Conservation (phyloP, 306 rosid genomes). For the Casuarina glauca region DNA sequence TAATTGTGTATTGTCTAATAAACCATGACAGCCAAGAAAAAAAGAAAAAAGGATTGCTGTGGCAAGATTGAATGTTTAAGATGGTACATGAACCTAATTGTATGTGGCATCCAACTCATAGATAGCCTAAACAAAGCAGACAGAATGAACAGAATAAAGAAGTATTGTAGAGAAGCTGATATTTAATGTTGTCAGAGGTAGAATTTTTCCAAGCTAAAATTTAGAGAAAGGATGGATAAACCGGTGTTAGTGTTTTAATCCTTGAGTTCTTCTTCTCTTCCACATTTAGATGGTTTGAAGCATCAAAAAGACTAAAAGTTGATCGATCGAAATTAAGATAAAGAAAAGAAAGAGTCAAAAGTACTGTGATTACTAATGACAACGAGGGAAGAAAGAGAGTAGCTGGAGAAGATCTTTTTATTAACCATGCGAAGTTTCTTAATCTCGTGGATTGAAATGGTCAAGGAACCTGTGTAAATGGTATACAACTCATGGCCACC, state of each 20-base stretch:
- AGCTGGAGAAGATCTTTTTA: no score
- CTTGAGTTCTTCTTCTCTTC: no score
- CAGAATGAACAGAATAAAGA: conserved; percentile 13
- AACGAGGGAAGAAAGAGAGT: not conserved
- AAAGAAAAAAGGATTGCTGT: not conserved
- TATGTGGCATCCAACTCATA: conserved; percentile 41
- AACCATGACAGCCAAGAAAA: not conserved
- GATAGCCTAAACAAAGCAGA: conserved; percentile 27
- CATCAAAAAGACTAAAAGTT: not conserved
- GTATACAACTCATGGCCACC: conserved; percentile 28
- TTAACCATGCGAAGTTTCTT: not conserved
- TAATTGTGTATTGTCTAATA: not conserved
- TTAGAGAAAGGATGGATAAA: no score
- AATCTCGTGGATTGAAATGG: conserved; percentile 4
- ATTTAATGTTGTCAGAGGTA: no score
- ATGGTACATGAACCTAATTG: conserved; percentile 33
- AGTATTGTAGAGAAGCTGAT: not conserved
- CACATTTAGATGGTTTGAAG: not conserved
- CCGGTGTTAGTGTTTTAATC: no score
- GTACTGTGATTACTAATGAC: not conserved
- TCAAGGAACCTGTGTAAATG: conserved; percentile 23
- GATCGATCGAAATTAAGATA: not conserved
- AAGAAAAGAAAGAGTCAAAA: not conserved
- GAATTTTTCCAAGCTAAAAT: no score
- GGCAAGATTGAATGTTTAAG: not conserved